These are phyloP conservation scores for Penicillium sp. DNA, from an alignment of 2,329 filamentous ascomycete genomes.

Conservation along the genomic window DNA sequence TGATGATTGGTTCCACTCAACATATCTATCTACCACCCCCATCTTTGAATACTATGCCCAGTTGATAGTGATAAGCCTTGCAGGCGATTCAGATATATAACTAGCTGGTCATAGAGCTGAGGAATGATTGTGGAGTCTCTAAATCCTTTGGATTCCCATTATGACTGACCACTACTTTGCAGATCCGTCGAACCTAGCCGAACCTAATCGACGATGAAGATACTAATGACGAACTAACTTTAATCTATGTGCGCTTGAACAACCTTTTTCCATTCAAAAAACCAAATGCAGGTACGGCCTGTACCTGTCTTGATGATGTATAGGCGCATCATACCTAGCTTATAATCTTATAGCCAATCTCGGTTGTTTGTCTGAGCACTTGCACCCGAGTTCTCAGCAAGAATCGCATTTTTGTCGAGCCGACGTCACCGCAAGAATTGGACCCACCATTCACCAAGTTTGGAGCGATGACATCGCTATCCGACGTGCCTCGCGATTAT, in stretches of 20 bases:
- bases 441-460: background rate
- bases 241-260: too few species aligned
- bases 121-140: background rate
- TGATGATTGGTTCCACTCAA: background rate
- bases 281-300: too few species aligned
- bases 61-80: background rate
- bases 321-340: background rate
- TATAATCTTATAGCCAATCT: background rate
- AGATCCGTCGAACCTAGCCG: background rate
- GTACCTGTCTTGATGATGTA: background rate
- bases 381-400: background rate
- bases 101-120: background rate
- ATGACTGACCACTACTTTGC: background rate
- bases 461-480: slow-evolving; percentile 13
- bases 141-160: background rate
- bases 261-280: too few species aligned
- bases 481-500: slow-evolving; percentile 8
- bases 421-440: background rate
- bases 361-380: background rate
- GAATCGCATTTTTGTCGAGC: background rate
- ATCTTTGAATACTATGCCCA: background rate
- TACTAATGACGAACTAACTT: too few species aligned
- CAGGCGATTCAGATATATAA: background rate
- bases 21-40: background rate
- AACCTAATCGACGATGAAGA: background rate